Evolutionary conservation across 805 yeast species (phyloP).

Genomic region (Schwanniomyces occidentalis): DNA sequence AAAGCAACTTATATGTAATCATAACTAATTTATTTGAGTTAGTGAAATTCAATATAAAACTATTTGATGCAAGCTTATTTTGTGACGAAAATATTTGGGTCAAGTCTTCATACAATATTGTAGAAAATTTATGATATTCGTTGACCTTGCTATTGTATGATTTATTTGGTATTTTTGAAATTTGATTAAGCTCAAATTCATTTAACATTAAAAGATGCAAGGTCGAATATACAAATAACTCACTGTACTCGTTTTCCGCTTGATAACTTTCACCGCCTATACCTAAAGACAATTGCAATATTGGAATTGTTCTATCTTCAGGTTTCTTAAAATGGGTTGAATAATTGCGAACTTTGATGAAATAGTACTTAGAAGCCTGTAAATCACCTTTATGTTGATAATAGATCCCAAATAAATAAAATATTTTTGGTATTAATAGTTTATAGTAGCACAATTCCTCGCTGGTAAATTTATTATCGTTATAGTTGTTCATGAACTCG

Average conservation of each 20-base stretch:
- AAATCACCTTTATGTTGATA: slow-evolving; percentile 39
- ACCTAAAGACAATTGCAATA: slow-evolving; percentile 19
- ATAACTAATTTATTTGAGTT: slow-evolving; percentile 12
- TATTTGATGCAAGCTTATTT: slow-evolving; percentile 14
- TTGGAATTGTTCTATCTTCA: slow-evolving; percentile 8
- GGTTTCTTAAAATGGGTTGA: slow-evolving; percentile 6
- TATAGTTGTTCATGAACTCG: slow-evolving; percentile 37
- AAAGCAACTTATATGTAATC: slow-evolving; percentile 16
- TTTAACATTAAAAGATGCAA: slow-evolving; percentile 27
- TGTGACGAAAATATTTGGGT: slow-evolving; percentile 12
- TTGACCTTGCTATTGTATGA: slow-evolving; percentile 4
- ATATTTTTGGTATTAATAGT: slow-evolving; percentile 35
- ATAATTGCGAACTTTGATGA: slow-evolving; percentile 30
- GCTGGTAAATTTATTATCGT: slow-evolving; percentile 33
- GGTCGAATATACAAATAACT: slow-evolving; percentile 28
- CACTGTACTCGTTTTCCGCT: slow-evolving; percentile 22
- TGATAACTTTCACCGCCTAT: slow-evolving; percentile 23
- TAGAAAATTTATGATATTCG: slow-evolving; percentile 11
- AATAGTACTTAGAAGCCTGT: slow-evolving; percentile 40
- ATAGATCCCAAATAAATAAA: slow-evolving; percentile 40
- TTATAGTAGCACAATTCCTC: slow-evolving; percentile 41
- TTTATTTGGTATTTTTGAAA: slow-evolving; percentile 1
- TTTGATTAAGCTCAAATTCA: slow-evolving; percentile 20
- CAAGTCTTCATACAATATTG: slow-evolving; percentile 15
- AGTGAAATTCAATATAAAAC: slow-evolving; percentile 17